Percentiles rank a stretch among this genome's conserved stretches.
Conservation (phyloP, 768 basidiomycete genomes). For the Mrakia gelida region DNA sequence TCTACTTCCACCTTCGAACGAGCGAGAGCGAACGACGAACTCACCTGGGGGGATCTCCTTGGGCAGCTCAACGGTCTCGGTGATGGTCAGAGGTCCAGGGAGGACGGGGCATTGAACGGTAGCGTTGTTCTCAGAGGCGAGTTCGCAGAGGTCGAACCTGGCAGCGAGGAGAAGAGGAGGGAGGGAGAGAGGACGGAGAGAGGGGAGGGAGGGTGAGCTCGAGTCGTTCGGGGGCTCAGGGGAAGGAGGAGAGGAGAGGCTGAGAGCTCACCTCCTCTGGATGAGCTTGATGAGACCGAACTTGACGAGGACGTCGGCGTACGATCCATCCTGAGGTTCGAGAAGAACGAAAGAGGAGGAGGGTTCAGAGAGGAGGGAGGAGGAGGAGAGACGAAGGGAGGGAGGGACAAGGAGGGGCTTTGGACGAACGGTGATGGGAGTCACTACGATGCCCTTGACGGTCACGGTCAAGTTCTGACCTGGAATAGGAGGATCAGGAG, state of each 20-base stretch:
- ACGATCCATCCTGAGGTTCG: slow-evolving; percentile 71
- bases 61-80: slow-evolving; percentile 79
- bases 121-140: slow-evolving; percentile 59
- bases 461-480: slow-evolving; percentile 83
- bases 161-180: background rate
- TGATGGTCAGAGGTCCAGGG: slow-evolving; percentile 62
- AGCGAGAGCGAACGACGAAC: slow-evolving; percentile 54
- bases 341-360: background rate
- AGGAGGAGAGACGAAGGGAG: too few relatives aligned
- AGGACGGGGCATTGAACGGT: slow-evolving; percentile 81
- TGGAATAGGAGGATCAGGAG: slow-evolving; percentile 83
- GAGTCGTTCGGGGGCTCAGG: slow-evolving; percentile 47
- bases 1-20: too few relatives aligned
- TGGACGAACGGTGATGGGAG: slow-evolving; percentile 62
- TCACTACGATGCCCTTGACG: slow-evolving; percentile 59
- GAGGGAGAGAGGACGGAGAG: too few relatives aligned
- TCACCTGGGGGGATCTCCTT: slow-evolving; percentile 90
- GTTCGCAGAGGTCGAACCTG: slow-evolving; percentile 12
- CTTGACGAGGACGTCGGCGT: slow-evolving; percentile 84
- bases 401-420: background rate
- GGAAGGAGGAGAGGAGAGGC: too few relatives aligned
- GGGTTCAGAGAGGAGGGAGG: too few relatives aligned
- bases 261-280: slow-evolving; percentile 49
- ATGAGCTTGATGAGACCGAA: slow-evolving; percentile 87
- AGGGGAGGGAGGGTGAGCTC: slow-evolving; percentile 46